Conservation (phyloP, 2,329 filamentous ascomycete species). For the Colletotrichum musae region DNA sequence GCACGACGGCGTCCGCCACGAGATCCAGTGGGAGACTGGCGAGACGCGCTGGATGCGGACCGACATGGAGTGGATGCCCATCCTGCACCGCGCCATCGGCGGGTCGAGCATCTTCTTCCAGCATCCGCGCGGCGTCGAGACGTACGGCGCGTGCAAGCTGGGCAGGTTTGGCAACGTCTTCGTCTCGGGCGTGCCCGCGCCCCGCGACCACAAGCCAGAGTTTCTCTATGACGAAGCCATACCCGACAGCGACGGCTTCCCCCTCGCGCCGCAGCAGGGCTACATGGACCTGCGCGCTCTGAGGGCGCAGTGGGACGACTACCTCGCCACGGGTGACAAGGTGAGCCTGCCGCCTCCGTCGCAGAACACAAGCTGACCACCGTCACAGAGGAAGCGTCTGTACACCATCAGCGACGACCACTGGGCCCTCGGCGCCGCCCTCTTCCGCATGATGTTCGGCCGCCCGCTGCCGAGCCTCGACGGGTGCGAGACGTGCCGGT, state of each 20-base stretch:
- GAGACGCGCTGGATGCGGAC: slow-evolving; percentile 40
- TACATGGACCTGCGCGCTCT: slow-evolving; percentile 25
- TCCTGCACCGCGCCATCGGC: slow-evolving; percentile 64
- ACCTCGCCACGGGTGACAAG: slow-evolving; percentile 14
- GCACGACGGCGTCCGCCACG: slow-evolving; percentile 61
- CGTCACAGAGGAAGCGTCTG: slow-evolving; percentile 46
- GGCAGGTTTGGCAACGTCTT: slow-evolving; percentile 61
- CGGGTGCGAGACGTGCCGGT: slow-evolving; percentile 47
- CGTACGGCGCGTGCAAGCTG: slow-evolving; percentile 69
- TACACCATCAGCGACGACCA: slow-evolving; percentile 57
- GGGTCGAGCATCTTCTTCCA: slow-evolving; percentile 67
- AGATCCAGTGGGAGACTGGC: slow-evolving; percentile 35
- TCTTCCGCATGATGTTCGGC: slow-evolving; percentile 61
- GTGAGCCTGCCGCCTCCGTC: slow-evolving; percentile 5
- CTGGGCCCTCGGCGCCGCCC: slow-evolving; percentile 53
- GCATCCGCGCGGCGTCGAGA: slow-evolving; percentile 62
- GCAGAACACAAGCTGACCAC: background rate
- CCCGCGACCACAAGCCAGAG: slow-evolving; percentile 1
- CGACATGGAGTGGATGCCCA: slow-evolving; percentile 64
- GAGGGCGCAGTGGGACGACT: slow-evolving; percentile 35
- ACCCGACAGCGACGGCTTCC: slow-evolving; percentile 13
- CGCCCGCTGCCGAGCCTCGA: slow-evolving; percentile 46
- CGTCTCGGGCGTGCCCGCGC: slow-evolving; percentile 55
- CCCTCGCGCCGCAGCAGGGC: slow-evolving; percentile 34
- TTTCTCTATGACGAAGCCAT: slow-evolving; percentile 27